phyloP scores from a whole-genome alignment of 805 yeast species.

The Suhomyces canberraensis region DNA sequence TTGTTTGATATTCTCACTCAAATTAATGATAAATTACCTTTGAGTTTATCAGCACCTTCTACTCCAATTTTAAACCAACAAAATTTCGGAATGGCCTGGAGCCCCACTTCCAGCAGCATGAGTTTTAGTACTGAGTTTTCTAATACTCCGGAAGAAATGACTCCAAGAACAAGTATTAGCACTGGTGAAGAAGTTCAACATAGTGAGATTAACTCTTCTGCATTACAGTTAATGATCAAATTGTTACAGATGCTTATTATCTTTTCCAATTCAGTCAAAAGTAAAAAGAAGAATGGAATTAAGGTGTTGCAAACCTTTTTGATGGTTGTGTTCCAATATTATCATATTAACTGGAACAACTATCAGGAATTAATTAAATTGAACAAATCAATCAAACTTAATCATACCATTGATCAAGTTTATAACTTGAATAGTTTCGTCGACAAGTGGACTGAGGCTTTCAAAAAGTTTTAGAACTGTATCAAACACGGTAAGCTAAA shows the following conservation, averaged over 20 bases:
- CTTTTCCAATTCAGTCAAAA: slow-evolving; percentile 32
- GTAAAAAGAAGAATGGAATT: slow-evolving; percentile 24
- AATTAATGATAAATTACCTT: slow-evolving; percentile 40
- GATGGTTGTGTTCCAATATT: slow-evolving; percentile 32
- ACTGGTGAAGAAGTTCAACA: slow-evolving; percentile 1
- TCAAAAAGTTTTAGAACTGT: slow-evolving; percentile 20
- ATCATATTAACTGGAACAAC: slow-evolving; percentile 42
- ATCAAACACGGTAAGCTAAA: too few species aligned
- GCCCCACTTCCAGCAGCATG: slow-evolving; percentile 1
- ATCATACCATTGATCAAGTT: slow-evolving; percentile 30
- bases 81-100: not conserved
- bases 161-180: slow-evolving; percentile 8
- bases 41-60: slow-evolving; percentile 43
- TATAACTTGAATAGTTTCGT: slow-evolving; percentile 35
- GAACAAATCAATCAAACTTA: slow-evolving; percentile 37
- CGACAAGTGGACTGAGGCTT: slow-evolving; percentile 35
- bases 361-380: slow-evolving; percentile 28
- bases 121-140: slow-evolving; percentile 1
- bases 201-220: slow-evolving; percentile 21
- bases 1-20: slow-evolving; percentile 36
- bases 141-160: not conserved
- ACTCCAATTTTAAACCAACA: slow-evolving; percentile 29
- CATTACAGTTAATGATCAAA: slow-evolving; percentile 28
- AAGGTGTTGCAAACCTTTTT: slow-evolving; percentile 32
- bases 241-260: slow-evolving; percentile 33